Percentiles rank a stretch among this genome's conserved stretches.
Conservation (phyloP, 106 monocot species). For the Dendrobium chrysotoxum region DNA sequence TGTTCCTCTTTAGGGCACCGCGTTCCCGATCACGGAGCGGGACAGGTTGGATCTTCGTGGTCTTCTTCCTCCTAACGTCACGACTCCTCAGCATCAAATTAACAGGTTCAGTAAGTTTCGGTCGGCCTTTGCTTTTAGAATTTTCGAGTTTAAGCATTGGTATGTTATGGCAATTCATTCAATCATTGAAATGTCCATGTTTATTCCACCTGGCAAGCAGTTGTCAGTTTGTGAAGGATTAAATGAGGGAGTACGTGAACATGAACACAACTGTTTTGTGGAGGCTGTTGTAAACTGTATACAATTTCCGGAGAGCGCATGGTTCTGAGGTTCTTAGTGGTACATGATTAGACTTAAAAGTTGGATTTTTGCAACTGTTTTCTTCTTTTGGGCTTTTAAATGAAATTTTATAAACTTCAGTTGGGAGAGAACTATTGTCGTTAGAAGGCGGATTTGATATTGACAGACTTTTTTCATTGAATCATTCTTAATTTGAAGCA, state of each 20-base stretch:
- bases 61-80: conserved; percentile 84
- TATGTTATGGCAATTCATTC: background rate
- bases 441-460: background rate
- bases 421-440: background rate
- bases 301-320: background rate
- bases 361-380: background rate
- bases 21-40: conserved; percentile 91
- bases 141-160: background rate
- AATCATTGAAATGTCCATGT: background rate
- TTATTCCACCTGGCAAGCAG: background rate
- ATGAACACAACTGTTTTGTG: background rate
- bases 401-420: background rate
- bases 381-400: background rate
- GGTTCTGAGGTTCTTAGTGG: background rate
- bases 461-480: background rate
- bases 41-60: conserved; percentile 87
- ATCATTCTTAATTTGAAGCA: background rate
- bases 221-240: background rate
- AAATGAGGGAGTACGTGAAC: background rate
- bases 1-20: conserved; percentile 52
- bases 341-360: background rate
- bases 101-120: conserved; percentile 80
- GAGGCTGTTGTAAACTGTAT: background rate
- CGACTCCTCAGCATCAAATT: conserved; percentile 74
- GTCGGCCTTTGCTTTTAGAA: background rate